phyloP scores from a whole-genome alignment of 1,284 basidiomycete genomes.

The Cystobasidiaceae sp. region DNA sequence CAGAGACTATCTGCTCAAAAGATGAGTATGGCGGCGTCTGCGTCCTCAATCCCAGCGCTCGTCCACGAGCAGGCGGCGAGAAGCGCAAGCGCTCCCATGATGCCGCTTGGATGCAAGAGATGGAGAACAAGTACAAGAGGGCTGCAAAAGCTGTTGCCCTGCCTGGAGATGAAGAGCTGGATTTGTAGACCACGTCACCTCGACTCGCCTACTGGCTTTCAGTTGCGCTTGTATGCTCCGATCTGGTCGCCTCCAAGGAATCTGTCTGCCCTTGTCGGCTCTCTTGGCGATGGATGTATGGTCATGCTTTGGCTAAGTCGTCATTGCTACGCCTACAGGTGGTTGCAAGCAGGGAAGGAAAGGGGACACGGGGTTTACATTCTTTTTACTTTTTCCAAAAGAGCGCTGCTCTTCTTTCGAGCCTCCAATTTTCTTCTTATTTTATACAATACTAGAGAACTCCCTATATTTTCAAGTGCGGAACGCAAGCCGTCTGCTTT shows the following conservation, averaged over 20 bases:
- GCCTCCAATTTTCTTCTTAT: too few species aligned
- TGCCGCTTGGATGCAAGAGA: neutral
- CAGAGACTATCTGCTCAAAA: slow-evolving; percentile 14
- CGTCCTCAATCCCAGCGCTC: slow-evolving; percentile 8
- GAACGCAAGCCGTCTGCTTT: too few species aligned
- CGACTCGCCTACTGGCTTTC: neutral
- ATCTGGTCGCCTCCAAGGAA: neutral
- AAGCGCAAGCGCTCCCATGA: slow-evolving; percentile 1
- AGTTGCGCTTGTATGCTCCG: neutral
- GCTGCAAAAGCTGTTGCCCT: neutral
- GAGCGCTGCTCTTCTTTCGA: too few species aligned
- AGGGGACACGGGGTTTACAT: too few species aligned
- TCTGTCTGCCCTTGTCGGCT: neutral
- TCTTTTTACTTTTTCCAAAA: too few species aligned
- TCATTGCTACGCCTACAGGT: too few species aligned
- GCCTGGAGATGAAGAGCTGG: neutral
- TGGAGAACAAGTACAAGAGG: neutral
- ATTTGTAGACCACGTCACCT: neutral
- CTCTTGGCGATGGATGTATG: too few species aligned
- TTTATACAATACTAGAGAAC: too few species aligned
- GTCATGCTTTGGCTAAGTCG: too few species aligned
- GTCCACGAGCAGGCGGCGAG: neutral
- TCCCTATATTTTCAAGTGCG: too few species aligned
- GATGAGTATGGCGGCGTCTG: slow-evolving; percentile 11
- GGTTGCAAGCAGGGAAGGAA: too few species aligned